Evolutionary conservation across 192 early-diverging fungal species (phyloP).

Genomic region (Backusella morwellensis): DNA sequence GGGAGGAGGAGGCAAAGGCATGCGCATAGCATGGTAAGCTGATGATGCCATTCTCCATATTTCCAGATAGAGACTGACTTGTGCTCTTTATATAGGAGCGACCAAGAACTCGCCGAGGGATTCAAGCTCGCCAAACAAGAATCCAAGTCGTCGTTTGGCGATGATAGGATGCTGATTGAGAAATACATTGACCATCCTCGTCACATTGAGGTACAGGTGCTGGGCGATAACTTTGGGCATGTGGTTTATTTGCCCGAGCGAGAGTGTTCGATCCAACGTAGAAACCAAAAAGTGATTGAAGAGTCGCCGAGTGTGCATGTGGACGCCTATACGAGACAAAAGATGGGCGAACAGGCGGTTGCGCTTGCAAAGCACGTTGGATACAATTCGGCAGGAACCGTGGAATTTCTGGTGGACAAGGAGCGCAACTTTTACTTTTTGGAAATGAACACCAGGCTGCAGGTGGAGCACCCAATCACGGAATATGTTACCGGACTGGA

Average conservation of each 20-base stretch:
- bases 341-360: constrained; percentile 80
- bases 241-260: constrained; percentile 86
- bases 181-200: constrained; percentile 86
- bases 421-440: constrained; percentile 77
- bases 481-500: constrained; percentile 84
- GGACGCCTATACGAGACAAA: constrained; percentile 56
- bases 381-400: constrained; percentile 74
- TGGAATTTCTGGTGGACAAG: constrained; percentile 74
- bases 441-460: constrained; percentile 81
- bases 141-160: constrained; percentile 83
- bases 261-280: constrained; percentile 81
- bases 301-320: constrained; percentile 80
- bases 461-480: constrained; percentile 82
- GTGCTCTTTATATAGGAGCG: constrained; percentile 29
- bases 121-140: constrained; percentile 80
- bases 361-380: constrained; percentile 71
- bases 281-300: constrained; percentile 83
- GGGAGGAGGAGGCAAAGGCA: constrained; percentile 84
- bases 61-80: not conserved
- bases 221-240: constrained; percentile 71
- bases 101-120: constrained; percentile 66
- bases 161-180: constrained; percentile 86
- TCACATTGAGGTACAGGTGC: constrained; percentile 75
- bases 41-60: not conserved
- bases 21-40: constrained; percentile 69